These are phyloP conservation scores for Eucalyptus polybractea DNA, from an alignment of 345 rosid genomes.

Conservation along the genomic window DNA sequence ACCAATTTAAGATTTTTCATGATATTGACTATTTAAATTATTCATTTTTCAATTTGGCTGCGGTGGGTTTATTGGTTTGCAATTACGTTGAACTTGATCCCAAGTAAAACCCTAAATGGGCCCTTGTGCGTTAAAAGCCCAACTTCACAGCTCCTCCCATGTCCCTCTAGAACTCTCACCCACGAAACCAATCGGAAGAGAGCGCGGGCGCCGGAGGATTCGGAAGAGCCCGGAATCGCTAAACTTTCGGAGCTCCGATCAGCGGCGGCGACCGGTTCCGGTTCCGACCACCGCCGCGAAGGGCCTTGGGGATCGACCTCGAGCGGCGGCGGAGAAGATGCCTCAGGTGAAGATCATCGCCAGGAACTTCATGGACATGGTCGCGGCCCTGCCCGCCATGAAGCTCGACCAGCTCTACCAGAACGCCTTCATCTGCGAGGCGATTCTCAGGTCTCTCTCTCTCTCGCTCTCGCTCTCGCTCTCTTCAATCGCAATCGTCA, in stretches of 20 bases:
- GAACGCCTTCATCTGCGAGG: constrained; percentile 88
- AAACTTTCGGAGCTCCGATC: not conserved
- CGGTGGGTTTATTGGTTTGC: too few species aligned
- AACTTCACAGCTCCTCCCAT: not conserved
- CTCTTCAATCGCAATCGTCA: not conserved
- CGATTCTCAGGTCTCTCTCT: constrained; percentile 62
- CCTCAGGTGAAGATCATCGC: constrained; percentile 88
- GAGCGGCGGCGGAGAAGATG: constrained; percentile 20
- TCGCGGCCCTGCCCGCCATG: constrained; percentile 76
- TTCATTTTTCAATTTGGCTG: too few species aligned
- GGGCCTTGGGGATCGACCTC: rapidly evolving
- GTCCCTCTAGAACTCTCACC: not conserved
- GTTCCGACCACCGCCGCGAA: not conserved
- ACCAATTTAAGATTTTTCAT: rapidly evolving
- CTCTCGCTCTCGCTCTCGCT: not conserved
- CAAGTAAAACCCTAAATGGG: too few species aligned
- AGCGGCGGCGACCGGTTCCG: not conserved
- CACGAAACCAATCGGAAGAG: not conserved
- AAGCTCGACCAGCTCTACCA: constrained; percentile 79
- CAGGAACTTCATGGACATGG: constrained; percentile 97
- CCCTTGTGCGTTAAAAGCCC: too few species aligned
- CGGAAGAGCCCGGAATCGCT: not conserved
- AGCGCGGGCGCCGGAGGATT: not conserved
- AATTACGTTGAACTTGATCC: too few species aligned
- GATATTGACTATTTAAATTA: rapidly evolving